Base-by-base conservation (phyloP, 805 yeast species). In the Ogataea nitratoaversa region DNA sequence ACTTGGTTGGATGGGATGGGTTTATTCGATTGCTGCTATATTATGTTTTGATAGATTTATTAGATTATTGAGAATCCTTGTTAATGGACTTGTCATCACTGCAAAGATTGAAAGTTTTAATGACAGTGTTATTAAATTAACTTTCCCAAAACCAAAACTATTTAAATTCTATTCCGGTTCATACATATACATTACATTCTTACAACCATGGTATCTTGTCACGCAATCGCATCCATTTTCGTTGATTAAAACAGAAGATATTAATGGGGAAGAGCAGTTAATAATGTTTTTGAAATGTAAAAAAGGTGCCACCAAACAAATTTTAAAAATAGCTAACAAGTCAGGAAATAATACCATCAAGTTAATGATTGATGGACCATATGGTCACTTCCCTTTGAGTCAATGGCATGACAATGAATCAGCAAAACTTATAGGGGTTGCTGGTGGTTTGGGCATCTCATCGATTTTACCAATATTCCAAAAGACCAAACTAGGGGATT, bases 171-270 rank as follows among this genome's bases (percentile, higher is more conserved):
- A 55, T 43, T 81, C 86, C 1, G 83, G 85, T 13, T 61, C 72
- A 13, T 76, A 66, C 54, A 74, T 72, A 2, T 83, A 65, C 53
- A 27, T 53, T 83, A 25, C 75, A 79, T 58, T 75, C 81, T 52
- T 43, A 76, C 39, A 60, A 69, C 66, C 74, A 12, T 59, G 66
- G 25, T 62, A 68, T 34, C 70, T 72, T 49, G 19, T 37, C 3
- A 79, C 82, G 81, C 87, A 82, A 59, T 75, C 84, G 1, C 89
- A 83, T 57, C 90, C 90, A 2, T 81, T 83, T 62, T 77, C 88
- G 2, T 56, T 76, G 4, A 57, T 76, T 29, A 65, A 65, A 41
- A 62, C 74, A 4, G 58, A 57, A 6, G 57, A 62, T 2, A 50
- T 56, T 19, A 63, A 57, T 11, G 25, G 30, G 14, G 29, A 13